These are phyloP conservation scores for Crucibulum laeve DNA, from an alignment of 768 basidiomycete species.

Conservation along the genomic window DNA sequence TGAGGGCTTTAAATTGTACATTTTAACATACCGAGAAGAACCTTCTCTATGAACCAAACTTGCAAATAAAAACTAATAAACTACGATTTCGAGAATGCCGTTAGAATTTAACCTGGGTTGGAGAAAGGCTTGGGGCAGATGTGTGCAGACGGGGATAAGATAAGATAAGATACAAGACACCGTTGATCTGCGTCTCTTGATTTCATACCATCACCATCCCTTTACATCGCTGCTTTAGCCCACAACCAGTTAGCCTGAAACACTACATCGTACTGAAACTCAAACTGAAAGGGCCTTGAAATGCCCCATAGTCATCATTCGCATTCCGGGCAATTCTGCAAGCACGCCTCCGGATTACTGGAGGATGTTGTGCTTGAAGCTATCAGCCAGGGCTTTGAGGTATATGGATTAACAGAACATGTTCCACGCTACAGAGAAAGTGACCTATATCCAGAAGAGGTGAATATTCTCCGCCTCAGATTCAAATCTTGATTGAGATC, in stretches of 20 bases:
- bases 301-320: conserved; percentile 80
- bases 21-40: too few relatives aligned
- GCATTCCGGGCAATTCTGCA: conserved; percentile 93
- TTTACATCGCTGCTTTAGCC: too few relatives aligned
- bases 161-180: too few relatives aligned
- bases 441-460: conserved; percentile 97
- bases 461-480: conserved; percentile 25
- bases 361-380: conserved; percentile 82
- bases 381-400: conserved; percentile 68
- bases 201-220: too few relatives aligned
- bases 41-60: too few relatives aligned
- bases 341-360: conserved; percentile 77
- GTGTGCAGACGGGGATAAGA: too few relatives aligned
- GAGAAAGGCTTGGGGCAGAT: too few relatives aligned
- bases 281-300: background rate
- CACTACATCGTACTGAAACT: background rate
- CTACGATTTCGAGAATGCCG: too few relatives aligned
- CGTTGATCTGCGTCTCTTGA: too few relatives aligned
- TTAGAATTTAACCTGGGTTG: too few relatives aligned
- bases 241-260: background rate
- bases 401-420: conserved; percentile 91
- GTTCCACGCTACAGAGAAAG: conserved; percentile 77
- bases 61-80: too few relatives aligned
- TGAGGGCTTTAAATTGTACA: too few relatives aligned
- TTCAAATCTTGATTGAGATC: conserved; percentile 8